A percentile compares a stretch with the other conserved stretches of the same genome.
Evolutionary conservation across 78 protist genomes (phyloP).

Genomic region (Dictyostelium brefeldianum): DNA sequence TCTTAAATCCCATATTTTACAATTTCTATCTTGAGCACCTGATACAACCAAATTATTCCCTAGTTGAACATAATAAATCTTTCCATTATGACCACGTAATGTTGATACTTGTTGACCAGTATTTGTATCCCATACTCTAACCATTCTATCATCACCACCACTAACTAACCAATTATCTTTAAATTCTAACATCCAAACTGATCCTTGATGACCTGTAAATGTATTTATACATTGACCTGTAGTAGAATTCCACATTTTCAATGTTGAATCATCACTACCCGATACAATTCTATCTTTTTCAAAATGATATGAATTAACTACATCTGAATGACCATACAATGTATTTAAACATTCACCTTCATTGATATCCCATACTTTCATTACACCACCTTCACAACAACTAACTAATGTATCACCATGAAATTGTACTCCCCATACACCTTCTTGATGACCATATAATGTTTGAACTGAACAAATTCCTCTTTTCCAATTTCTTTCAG

Average conservation of each 20-base stretch:
- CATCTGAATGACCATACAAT: slow-evolving; percentile 51
- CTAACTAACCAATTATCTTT: slow-evolving; percentile 54
- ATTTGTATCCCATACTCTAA: slow-evolving; percentile 73
- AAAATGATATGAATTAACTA: slow-evolving; percentile 72
- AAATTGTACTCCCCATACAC: slow-evolving; percentile 80
- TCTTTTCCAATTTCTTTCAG: slow-evolving; percentile 57
- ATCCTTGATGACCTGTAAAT: slow-evolving; percentile 49
- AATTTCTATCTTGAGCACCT: slow-evolving; percentile 66
- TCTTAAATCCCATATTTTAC: slow-evolving; percentile 69
- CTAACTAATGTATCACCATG: slow-evolving; percentile 69
- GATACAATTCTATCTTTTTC: slow-evolving; percentile 51
- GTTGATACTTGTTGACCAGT: slow-evolving; percentile 55
- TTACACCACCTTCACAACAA: slow-evolving; percentile 53
- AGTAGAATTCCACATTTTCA: slow-evolving; percentile 52
- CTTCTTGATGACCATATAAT: slow-evolving; percentile 73
- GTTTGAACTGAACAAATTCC: slow-evolving; percentile 80
- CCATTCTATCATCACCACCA: slow-evolving; percentile 58
- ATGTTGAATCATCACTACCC: slow-evolving; percentile 66
- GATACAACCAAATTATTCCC: slow-evolving; percentile 56
- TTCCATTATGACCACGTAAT: slow-evolving; percentile 56
- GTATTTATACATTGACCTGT: slow-evolving; percentile 52
- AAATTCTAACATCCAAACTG: slow-evolving; percentile 78
- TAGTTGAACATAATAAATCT: slow-evolving; percentile 70
- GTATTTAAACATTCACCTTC: slow-evolving; percentile 72
- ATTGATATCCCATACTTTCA: slow-evolving; percentile 74